A percentile compares a stretch with the other conserved stretches of the same genome.
Evolutionary conservation across 768 basidiomycete species (phyloP).

Genomic region (Lactarius pseudohatsudake): DNA sequence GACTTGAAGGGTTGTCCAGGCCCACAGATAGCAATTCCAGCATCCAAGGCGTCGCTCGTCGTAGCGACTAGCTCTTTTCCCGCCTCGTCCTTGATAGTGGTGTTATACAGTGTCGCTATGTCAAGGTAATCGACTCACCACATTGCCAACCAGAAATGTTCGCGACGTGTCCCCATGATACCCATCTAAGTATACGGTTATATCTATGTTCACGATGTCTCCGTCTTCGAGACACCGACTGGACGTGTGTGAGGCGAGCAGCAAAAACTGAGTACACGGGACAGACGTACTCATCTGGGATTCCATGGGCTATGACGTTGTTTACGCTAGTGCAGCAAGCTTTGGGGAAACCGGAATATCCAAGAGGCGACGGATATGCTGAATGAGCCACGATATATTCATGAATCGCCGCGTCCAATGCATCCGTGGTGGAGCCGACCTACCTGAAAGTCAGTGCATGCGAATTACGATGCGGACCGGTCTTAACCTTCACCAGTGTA

Average conservation of each 20-base stretch:
- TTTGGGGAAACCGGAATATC: conserved; percentile 71
- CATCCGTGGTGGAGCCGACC: conserved; percentile 72
- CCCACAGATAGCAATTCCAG: conserved; percentile 72
- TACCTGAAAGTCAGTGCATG: conserved; percentile 34
- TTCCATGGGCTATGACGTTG: conserved; percentile 84
- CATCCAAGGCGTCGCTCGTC: conserved; percentile 63
- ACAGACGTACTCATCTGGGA: conserved; percentile 79
- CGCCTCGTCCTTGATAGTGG: conserved; percentile 54
- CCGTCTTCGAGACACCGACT: conserved; percentile 80
- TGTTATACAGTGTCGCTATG: not conserved
- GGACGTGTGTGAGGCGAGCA: conserved; percentile 5
- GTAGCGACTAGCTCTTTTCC: conserved; percentile 64
- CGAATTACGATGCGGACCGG: not conserved
- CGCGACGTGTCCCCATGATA: conserved; percentile 89
- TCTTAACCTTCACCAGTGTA: conserved; percentile 26
- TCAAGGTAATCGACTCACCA: conserved; percentile 46
- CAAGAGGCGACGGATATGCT: conserved; percentile 87
- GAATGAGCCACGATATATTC: conserved; percentile 61
- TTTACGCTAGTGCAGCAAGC: conserved; percentile 88
- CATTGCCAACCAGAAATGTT: conserved; percentile 79
- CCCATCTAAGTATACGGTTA: conserved; percentile 80
- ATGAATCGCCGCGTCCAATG: conserved; percentile 72
- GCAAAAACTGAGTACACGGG: conserved; percentile 1
- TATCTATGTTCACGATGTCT: conserved; percentile 87
- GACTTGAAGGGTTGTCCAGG: conserved; percentile 65